Evolutionary conservation across 345 rosid genomes (phyloP).

Genomic region (Bruguiera parviflora): DNA sequence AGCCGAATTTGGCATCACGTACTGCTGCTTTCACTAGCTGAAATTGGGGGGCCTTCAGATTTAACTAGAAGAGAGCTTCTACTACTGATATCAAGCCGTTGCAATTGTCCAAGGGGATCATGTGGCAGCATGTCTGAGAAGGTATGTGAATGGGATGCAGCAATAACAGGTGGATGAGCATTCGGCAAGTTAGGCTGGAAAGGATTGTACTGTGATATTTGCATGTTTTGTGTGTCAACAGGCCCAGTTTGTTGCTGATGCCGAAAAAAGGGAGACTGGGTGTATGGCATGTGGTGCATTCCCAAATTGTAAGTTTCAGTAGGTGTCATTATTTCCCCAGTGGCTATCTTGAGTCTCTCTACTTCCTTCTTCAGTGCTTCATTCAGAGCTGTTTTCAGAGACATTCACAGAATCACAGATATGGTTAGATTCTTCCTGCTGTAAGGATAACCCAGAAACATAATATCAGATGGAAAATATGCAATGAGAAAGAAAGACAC

Average conservation of each 20-base stretch:
- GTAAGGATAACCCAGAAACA: no score
- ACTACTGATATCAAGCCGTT: constrained; percentile 76
- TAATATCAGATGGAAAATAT: no score
- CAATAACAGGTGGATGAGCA: constrained; percentile 21
- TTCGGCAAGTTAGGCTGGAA: constrained; percentile 28
- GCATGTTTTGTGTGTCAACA: constrained; percentile 42
- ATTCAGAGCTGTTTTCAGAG: constrained; percentile 50
- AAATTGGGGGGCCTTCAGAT: constrained; percentile 61
- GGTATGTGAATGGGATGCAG: constrained; percentile 11
- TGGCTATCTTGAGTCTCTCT: constrained; percentile 69
- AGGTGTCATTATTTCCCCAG: constrained; percentile 62
- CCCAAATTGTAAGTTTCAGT: constrained; percentile 63
- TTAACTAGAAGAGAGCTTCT: constrained; percentile 54
- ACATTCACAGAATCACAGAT: background rate
- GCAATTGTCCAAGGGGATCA: constrained; percentile 66
- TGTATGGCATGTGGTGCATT: constrained; percentile 59
- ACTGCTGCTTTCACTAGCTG: constrained; percentile 72
- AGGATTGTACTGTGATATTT: constrained; percentile 50
- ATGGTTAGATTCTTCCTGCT: background rate
- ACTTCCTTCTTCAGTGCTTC: constrained; percentile 90
- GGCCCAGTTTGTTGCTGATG: constrained; percentile 42
- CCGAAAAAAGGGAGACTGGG: constrained; percentile 43
- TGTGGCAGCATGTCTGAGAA: constrained; percentile 61
- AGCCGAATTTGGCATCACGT: constrained; percentile 5
- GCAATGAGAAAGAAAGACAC: background rate